Percentiles rank a stretch among this genome's conserved stretches.
Conservation (phyloP, 805 yeast species). For the Candida michaelii region DNA sequence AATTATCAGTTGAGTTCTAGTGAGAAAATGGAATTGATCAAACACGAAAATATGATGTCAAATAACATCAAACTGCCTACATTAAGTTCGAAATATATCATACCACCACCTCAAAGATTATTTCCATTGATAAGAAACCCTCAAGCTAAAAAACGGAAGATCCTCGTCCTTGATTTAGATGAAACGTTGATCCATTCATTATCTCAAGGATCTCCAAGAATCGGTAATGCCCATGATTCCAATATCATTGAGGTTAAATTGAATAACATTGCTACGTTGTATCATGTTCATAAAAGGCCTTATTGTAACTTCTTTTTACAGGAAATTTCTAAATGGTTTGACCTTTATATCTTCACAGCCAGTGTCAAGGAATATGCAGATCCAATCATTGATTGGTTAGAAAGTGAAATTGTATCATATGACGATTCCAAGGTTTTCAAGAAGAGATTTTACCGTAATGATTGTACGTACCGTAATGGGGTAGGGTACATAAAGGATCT, state of each 20-base stretch:
- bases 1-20: slow-evolving; percentile 9
- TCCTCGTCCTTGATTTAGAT: slow-evolving; percentile 84
- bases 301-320: slow-evolving; percentile 81
- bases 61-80: slow-evolving; percentile 44
- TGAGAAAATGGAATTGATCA: slow-evolving; percentile 37
- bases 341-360: slow-evolving; percentile 90
- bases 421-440: slow-evolving; percentile 33
- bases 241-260: slow-evolving; percentile 78
- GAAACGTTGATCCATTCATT: slow-evolving; percentile 93
- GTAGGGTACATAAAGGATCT: slow-evolving; percentile 72
- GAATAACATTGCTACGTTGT: slow-evolving; percentile 72
- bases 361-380: slow-evolving; percentile 94
- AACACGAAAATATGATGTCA: slow-evolving; percentile 41
- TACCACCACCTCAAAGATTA: slow-evolving; percentile 46
- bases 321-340: slow-evolving; percentile 82
- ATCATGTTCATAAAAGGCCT: slow-evolving; percentile 90
- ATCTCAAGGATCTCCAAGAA: slow-evolving; percentile 59
- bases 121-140: slow-evolving; percentile 44
- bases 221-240: slow-evolving; percentile 26
- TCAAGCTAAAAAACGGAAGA: slow-evolving; percentile 45
- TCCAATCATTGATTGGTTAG: slow-evolving; percentile 92
- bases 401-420: slow-evolving; percentile 47
- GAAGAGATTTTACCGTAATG: slow-evolving; percentile 70
- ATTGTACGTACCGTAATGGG: slow-evolving; percentile 75
- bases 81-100: slow-evolving; percentile 39